These are phyloP conservation scores for Amanita pallidorosea DNA, from an alignment of 768 basidiomycete genomes.

Conservation along the genomic window DNA sequence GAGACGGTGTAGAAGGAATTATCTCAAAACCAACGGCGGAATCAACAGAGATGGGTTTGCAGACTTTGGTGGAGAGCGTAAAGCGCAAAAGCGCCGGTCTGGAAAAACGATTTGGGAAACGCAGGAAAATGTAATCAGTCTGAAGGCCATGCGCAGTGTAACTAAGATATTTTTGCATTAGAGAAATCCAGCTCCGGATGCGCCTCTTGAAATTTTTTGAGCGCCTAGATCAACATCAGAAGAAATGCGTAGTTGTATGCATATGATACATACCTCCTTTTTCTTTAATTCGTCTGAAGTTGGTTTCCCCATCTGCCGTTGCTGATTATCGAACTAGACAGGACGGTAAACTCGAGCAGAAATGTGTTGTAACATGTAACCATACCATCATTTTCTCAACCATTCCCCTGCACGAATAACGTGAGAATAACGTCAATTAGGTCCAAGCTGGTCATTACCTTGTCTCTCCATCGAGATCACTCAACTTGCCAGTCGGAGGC, in stretches of 20 bases:
- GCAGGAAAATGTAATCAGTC: constrained; percentile 23
- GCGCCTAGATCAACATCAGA: constrained; percentile 33
- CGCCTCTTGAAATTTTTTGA: constrained; percentile 80
- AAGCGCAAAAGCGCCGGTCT: constrained; percentile 58
- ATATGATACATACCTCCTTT: constrained; percentile 49
- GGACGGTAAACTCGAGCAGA: background rate
- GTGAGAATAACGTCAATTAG: constrained; percentile 1
- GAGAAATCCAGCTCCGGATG: constrained; percentile 96
- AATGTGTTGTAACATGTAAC: background rate
- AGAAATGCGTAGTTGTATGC: background rate
- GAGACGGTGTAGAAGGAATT: constrained; percentile 10
- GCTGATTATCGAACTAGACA: constrained; percentile 65
- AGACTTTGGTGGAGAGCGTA: constrained; percentile 73
- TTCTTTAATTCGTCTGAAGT: constrained; percentile 94
- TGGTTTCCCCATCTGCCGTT: constrained; percentile 92
- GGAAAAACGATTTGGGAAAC: constrained; percentile 24
- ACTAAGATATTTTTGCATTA: constrained; percentile 78
- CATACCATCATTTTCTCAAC: constrained; percentile 99
- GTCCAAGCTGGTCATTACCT: constrained; percentile 32
- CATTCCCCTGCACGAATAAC: constrained; percentile 56
- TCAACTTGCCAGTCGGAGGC: constrained; percentile 90
- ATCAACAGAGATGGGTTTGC: constrained; percentile 27
- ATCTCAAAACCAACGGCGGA: constrained; percentile 8
- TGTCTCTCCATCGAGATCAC: constrained; percentile 94
- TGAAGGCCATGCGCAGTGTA: background rate